Base-by-base conservation (phyloP, 345 rosid species). In the Eucalyptus tenuipes region DNA sequence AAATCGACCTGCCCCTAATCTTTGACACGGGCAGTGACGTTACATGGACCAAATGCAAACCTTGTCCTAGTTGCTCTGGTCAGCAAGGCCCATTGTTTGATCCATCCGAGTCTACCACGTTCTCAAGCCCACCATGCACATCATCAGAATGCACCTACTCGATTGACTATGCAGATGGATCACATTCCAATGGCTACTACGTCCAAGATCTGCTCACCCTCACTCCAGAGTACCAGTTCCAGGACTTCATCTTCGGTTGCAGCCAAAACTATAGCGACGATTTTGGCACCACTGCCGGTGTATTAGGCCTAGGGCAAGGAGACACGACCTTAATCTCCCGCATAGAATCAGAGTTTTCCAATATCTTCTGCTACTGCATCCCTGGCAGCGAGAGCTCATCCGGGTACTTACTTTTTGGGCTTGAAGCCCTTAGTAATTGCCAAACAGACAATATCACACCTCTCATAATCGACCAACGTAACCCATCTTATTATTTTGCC, bases 291-390 rank as follows among this genome's bases (percentile, higher is more conserved):
- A 88, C 88, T 27, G 86, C 57, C 24, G 93, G 91, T 13, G 25
- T 92, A 15, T 29, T 92, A 29, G 93, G 91, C 53, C 64, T 89
- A 12, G 90, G 90, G 13, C 80, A 45, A 0, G n/a, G n/a, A 8
- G 59, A 10, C 31, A 4, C 13, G 31, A 40, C 91, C 22, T 59
- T 92, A 2, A 42, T 88, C 18, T 59, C 89, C 5, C 91, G 90
- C 66, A 87, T 90, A 42, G 15, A 17, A 11, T 1, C 10, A 4
- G 9, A 5, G 2, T 91, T 84, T 50, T 61, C 42, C 5, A 22
- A 45, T 29, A 27, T 49, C 24, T 91, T 92, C 88, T 91, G 92
- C 48, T 91, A 92, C 87, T 91, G 93, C 89, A 91, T 92, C 57
- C 91, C 93, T 24, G 45, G 90, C 55, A 27, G 52, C 3, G 64